Percentiles rank a stretch among this genome's conserved stretches.
Conservation (phyloP, 1,139 yeast genomes). For the Wickerhamomyces sp. region DNA sequence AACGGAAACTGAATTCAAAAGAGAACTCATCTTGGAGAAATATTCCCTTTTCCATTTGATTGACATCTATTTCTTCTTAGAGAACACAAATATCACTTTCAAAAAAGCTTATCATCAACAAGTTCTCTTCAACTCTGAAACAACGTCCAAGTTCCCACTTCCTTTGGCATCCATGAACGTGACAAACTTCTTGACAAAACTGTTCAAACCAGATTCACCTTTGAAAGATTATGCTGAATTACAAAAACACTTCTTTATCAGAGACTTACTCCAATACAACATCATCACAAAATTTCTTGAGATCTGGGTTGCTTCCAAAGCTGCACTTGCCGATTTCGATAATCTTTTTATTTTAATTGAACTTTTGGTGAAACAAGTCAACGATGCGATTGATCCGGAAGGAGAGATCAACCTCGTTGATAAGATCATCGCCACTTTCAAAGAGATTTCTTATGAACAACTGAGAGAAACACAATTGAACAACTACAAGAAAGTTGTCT, state of each 20-base stretch:
- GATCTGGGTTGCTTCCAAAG: constrained; percentile 66
- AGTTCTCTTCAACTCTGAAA: constrained; percentile 33
- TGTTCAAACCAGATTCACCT: constrained; percentile 6
- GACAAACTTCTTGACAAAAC: constrained; percentile 12
- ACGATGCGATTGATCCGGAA: constrained; percentile 21
- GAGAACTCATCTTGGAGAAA: constrained; percentile 9
- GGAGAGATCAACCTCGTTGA: constrained; percentile 28
- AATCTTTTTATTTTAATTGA: constrained; percentile 39
- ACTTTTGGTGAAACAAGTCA: constrained; percentile 28
- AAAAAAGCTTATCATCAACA: constrained; percentile 57
- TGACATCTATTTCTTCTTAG: constrained; percentile 47
- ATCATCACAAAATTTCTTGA: constrained; percentile 54
- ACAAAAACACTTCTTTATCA: constrained; percentile 42
- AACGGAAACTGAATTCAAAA: constrained; percentile 7
- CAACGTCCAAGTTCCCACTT: constrained; percentile 18
- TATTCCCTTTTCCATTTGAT: constrained; percentile 29
- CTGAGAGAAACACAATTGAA: constrained; percentile 54
- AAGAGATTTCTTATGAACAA: constrained; percentile 40
- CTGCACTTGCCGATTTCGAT: constrained; percentile 47
- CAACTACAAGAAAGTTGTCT: constrained; percentile 34
- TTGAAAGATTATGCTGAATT: constrained; percentile 27
- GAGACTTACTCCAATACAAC: constrained; percentile 52
- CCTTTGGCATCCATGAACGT: constrained; percentile 15
- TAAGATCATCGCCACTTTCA: constrained; percentile 41
- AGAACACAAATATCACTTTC: constrained; percentile 51